Conservation (phyloP, 192 early-diverging fungal genomes). For the Umbelopsis vinacea region DNA sequence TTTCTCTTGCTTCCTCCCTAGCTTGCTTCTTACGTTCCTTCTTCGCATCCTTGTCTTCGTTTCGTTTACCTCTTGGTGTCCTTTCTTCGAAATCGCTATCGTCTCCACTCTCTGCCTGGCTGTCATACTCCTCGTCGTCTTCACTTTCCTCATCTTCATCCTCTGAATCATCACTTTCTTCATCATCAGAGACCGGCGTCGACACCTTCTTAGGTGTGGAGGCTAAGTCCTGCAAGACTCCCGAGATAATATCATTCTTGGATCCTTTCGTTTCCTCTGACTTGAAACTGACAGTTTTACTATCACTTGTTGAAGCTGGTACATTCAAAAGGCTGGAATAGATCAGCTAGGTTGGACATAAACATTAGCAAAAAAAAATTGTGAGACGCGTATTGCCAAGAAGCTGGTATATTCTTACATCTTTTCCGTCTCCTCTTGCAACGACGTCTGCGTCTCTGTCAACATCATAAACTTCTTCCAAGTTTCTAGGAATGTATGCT, state of each 20-base stretch:
- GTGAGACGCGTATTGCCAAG: too few species aligned
- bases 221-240: conserved; percentile 2
- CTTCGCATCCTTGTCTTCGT: conserved; percentile 89
- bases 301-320: conserved; percentile 30
- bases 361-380: background rate
- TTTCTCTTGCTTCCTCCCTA: conserved; percentile 92
- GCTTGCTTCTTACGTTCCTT: conserved; percentile 84
- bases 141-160: conserved; percentile 42
- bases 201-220: conserved; percentile 3
- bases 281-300: background rate
- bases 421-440: conserved; percentile 71
- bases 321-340: conserved; percentile 61
- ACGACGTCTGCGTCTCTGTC: conserved; percentile 82
- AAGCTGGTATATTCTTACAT: conserved; percentile 42
- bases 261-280: background rate
- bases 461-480: conserved; percentile 89
- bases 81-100: conserved; percentile 43
- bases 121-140: conserved; percentile 45
- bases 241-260: background rate
- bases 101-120: conserved; percentile 47
- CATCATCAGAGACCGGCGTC: conserved; percentile 23
- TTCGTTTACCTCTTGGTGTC: conserved; percentile 68
- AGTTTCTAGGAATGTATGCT: conserved; percentile 88
- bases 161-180: conserved; percentile 41
- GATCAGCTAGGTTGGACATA: conserved; percentile 50